Evolutionary conservation across 371 early-diverging fungal species (phyloP).

Genomic region (Gilbertella persicaria): DNA sequence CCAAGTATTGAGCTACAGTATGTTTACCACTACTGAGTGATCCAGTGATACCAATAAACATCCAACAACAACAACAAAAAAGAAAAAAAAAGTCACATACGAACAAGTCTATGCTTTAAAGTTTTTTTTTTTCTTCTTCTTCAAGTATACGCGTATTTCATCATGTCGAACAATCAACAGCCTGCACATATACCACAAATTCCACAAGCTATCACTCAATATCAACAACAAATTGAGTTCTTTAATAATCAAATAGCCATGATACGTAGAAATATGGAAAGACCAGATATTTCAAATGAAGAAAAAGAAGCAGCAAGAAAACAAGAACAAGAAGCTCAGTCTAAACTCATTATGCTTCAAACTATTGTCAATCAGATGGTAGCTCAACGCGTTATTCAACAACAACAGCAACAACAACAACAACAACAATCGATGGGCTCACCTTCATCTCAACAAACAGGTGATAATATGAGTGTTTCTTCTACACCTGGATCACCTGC

Average conservation of each 20-base stretch:
- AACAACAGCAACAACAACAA: slow-evolving; percentile 11
- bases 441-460: slow-evolving; percentile 15
- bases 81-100: not conserved
- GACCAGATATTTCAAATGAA: slow-evolving; percentile 33
- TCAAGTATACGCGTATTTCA: not conserved
- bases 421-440: slow-evolving; percentile 12
- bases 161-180: slow-evolving; percentile 18
- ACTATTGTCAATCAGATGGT: slow-evolving; percentile 32
- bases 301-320: slow-evolving; percentile 28
- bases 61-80: slow-evolving; percentile 17
- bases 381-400: slow-evolving; percentile 27
- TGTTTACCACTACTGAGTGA: slow-evolving; percentile 75
- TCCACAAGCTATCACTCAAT: slow-evolving; percentile 36
- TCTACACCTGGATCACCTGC: slow-evolving; percentile 28
- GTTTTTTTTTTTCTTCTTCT: slow-evolving; percentile 2
- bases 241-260: slow-evolving; percentile 28
- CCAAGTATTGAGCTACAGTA: slow-evolving; percentile 65
- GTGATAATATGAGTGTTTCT: slow-evolving; percentile 20
- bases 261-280: slow-evolving; percentile 35
- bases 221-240: slow-evolving; percentile 34
- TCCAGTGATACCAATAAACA: slow-evolving; percentile 83
- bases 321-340: slow-evolving; percentile 37
- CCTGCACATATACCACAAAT: slow-evolving; percentile 21
- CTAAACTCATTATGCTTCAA: slow-evolving; percentile 31
- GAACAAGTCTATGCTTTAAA: not conserved